Percentiles rank a stretch among this genome's conserved stretches.
phyloP scores from a whole-genome alignment of 1,284 basidiomycete genomes.

The Heimioporus punctisporus region DNA sequence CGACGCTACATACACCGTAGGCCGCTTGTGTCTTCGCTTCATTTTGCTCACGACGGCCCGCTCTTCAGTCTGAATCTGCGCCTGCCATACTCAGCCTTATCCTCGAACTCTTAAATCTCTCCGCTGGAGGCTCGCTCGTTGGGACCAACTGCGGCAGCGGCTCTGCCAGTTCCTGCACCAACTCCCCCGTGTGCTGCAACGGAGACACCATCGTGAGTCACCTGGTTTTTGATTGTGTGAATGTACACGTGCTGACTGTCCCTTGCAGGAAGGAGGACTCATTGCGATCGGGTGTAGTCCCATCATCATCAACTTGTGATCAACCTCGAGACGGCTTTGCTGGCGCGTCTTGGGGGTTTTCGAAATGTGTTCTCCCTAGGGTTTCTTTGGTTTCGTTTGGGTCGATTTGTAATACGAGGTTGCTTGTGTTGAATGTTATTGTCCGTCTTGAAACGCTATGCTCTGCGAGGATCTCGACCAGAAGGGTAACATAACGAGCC shows the following conservation, averaged over 20 bases:
- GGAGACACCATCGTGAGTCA: neutral
- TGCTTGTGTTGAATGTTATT: no score
- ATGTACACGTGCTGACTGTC: neutral
- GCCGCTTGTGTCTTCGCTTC: neutral
- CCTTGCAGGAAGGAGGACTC: neutral
- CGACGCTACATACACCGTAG: neutral
- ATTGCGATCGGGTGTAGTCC: neutral
- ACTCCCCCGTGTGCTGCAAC: neutral
- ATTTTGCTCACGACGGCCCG: neutral
- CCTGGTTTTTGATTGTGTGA: neutral
- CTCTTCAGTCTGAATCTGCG: neutral
- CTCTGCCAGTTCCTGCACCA: neutral
- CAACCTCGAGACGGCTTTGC: neutral
- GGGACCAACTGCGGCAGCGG: neutral
- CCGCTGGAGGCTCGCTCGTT: neutral
- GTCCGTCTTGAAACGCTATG: no score
- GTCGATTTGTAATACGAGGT: no score
- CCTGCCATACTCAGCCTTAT: no score
- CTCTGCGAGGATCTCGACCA: no score
- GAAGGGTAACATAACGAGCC: no score
- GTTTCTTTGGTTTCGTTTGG: no score
- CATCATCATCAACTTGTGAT: neutral
- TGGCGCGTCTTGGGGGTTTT: neutral
- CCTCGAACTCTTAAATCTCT: no score
- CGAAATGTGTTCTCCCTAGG: neutral